Base-by-base conservation (phyloP, 2,329 filamentous ascomycete species). In the Aspergillus piperis region DNA sequence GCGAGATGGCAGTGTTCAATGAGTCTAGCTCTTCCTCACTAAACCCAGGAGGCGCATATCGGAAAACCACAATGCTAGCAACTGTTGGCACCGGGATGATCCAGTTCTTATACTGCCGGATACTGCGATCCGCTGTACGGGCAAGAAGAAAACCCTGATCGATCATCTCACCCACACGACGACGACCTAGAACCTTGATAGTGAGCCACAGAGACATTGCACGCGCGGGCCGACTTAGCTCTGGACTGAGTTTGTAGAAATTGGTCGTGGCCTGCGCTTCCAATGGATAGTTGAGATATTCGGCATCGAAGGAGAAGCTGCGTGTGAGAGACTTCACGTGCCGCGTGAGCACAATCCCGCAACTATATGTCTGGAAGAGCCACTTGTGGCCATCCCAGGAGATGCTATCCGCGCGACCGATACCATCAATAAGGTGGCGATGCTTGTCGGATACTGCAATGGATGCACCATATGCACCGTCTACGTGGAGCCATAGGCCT, bases 331-430 rank as follows among this genome's bases (percentile, higher is more conserved):
- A 38, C 2, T 10, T 8, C 4, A 39, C 54, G 13, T 71, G 42
- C 1, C 65, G 61, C 2, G 65, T 56, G 0, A 72, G 56, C 2
- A 68, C 44, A 13, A 70, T 63, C 1, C 69, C 70, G 54, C 68
- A 71, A 2, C 66, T 67, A 51, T 70, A 66, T 10, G 65, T 68
- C 47, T 68, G 66, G 36, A 70, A 69, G 1, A 68, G 58, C 66
- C 67, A 69, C 39, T 70, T 70, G 49, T 69, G 68, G 1, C 62
- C 68, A 56, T 70, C 68, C 68, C 67, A 70, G 2, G 68, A 59
- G 8, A 71, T 55, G 51, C 66, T 71, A 39, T 71, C 61, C 5
- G 60, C 68, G 5, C 39, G 41, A 6, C 50, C 60, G 0, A 72
- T 8, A 13, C 60, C 65, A n/a, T 54, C 32, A 2, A 59, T 36